Base-by-base conservation (phyloP, 1,284 basidiomycete genomes). In the Retiboletus fuscus region DNA sequence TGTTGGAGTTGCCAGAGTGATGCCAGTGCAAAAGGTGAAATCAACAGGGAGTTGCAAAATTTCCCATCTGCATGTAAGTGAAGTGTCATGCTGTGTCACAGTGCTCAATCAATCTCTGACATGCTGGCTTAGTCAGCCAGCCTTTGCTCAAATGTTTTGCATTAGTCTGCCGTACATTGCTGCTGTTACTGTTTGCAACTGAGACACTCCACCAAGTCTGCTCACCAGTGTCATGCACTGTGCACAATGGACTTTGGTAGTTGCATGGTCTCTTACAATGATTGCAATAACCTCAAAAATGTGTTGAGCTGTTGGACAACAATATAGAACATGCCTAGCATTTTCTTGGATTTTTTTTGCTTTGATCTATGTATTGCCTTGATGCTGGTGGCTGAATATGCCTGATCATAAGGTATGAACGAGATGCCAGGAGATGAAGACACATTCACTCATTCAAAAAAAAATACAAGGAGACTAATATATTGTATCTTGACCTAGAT, bases 181-280 rank as follows among this genome's bases (percentile, higher is more conserved):
- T 16, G 30, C 46, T 22, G 30, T 47, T n/a, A 63, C 30, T n/a
- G n/a, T n/a, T n/a, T n/a, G n/a, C n/a, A n/a, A n/a, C n/a, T n/a
- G n/a, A n/a, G n/a, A 20, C 22, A 26, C 26, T 49, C 61, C 46
- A 24, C 22, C 22, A 30, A 7, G 20, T 46, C 44, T 26, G 18
- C 61, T 63, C 44, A n/a, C 30, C 44, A 39, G 15, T 63, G 62
- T 49, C 46, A 63, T 46, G 46, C 30, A 49, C 49, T 15, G 26
- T n/a, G 28, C 61, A 46, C 39, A 18, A 34, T 24, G 20, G 24
- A 49, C 24, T 39, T 47, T 7, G 22, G 46, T 46, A 34, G 46
- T 13, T 63, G 24, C 44, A 10, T 10, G 28, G 28, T 34, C 20
- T 39, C 6, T 24, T n/a, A 26, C 49, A 26, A 30, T 7, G 24